Conservation (phyloP, 345 rosid species). For the Adansonia digitata region DNA sequence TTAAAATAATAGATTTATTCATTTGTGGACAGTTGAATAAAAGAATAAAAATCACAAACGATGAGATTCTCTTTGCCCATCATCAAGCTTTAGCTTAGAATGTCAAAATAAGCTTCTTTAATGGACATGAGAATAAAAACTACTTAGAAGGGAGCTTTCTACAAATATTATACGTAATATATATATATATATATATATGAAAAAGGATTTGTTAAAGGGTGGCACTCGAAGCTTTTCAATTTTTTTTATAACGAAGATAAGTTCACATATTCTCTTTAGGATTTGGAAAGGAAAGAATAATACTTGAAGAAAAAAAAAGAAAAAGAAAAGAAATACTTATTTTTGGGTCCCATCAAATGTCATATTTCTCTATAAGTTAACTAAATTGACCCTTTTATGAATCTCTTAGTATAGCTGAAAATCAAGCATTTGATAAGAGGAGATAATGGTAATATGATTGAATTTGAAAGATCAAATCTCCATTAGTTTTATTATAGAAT, state of each 20-base stretch:
- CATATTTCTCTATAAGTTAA: neutral
- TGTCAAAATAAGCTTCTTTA: slow-evolving; percentile 23
- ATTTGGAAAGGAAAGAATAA: neutral
- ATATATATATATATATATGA: neutral
- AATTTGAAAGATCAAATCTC: neutral
- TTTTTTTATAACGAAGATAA: neutral
- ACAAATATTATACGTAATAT: no score
- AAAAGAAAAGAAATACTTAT: neutral
- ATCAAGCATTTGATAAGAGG: neutral
- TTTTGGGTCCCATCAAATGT: neutral
- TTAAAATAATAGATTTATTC: neutral
- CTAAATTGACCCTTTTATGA: neutral
- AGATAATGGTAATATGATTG: slow-evolving; percentile 2
- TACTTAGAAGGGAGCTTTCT: slow-evolving; percentile 2
- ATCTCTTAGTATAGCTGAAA: neutral
- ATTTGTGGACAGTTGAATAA: slow-evolving; percentile 2
- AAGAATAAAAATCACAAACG: slow-evolving; percentile 23
- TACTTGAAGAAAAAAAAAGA: neutral
- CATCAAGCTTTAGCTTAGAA: slow-evolving; percentile 15
- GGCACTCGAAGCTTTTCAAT: neutral
- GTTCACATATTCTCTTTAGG: neutral
- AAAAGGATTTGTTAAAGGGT: neutral
- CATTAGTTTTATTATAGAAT: neutral
- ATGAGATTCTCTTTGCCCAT: slow-evolving; percentile 18
- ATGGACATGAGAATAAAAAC: slow-evolving; percentile 22